Evolutionary conservation across 169 alveolate species (phyloP).

Genomic region (Plasmodium relictum): DNA sequence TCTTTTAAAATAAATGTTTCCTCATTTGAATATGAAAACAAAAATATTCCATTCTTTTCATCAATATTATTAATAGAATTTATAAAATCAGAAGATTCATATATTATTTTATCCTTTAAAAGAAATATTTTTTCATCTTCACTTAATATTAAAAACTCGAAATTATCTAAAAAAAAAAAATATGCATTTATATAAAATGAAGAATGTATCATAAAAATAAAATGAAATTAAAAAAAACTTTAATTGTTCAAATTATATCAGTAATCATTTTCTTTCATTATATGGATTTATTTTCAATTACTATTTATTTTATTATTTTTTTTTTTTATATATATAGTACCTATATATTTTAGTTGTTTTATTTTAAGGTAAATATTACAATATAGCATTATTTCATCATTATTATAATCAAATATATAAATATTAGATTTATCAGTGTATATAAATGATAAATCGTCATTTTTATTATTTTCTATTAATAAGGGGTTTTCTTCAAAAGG

Average conservation of each 20-base stretch:
- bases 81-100: conserved; percentile 33
- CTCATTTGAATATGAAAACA: conserved; percentile 33
- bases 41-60: conserved; percentile 62
- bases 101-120: conserved; percentile 11
- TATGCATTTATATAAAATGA: background rate
- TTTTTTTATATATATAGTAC: background rate
- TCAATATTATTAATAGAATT: conserved; percentile 32
- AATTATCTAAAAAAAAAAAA: conserved; percentile 11
- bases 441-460: conserved; percentile 39
- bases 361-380: background rate
- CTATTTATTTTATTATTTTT: too few relatives aligned
- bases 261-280: background rate
- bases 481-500: conserved; percentile 50
- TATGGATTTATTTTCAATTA: too few relatives aligned
- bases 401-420: conserved; percentile 58
- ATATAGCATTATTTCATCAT: conserved; percentile 38
- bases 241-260: background rate
- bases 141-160: conserved; percentile 19
- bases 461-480: conserved; percentile 67
- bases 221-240: background rate
- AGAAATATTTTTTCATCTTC: conserved; percentile 27
- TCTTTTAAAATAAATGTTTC: conserved; percentile 66
- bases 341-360: conserved; percentile 32
- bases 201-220: background rate
- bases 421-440: conserved; percentile 44